Conservation (phyloP, 1,139 yeast species). For the Zygosaccharomyces sapae region DNA sequence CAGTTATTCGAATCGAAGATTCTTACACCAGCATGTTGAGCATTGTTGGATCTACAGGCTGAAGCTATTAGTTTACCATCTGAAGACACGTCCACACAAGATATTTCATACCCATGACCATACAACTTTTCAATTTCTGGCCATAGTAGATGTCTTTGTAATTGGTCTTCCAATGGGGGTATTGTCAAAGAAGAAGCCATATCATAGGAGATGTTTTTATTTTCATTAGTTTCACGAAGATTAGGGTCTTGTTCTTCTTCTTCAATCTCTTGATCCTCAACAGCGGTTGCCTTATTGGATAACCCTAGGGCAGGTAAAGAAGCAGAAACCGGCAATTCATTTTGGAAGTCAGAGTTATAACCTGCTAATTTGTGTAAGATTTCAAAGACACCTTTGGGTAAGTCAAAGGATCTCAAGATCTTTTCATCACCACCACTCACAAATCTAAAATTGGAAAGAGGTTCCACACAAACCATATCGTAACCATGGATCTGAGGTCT, state of each 20-base stretch:
- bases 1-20: constrained; percentile 61
- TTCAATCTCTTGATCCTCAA: constrained; percentile 43
- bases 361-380: constrained; percentile 56
- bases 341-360: constrained; percentile 34
- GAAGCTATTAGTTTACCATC: constrained; percentile 67
- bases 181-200: constrained; percentile 39
- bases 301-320: constrained; percentile 89
- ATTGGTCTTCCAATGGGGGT: constrained; percentile 84
- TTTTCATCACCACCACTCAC: constrained; percentile 97
- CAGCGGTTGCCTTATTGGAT: constrained; percentile 79
- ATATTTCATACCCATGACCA: constrained; percentile 95
- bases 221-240: constrained; percentile 40
- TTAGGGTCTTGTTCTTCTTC: constrained; percentile 41
- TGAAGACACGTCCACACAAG: constrained; percentile 69
- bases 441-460: constrained; percentile 57
- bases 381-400: constrained; percentile 74
- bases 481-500: constrained; percentile 98
- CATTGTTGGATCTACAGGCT: constrained; percentile 85
- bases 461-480: constrained; percentile 83
- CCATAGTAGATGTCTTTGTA: constrained; percentile 89
- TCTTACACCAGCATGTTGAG: constrained; percentile 83
- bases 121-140: constrained; percentile 93
- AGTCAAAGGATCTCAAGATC: constrained; percentile 80
- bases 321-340: constrained; percentile 59
- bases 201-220: constrained; percentile 43